Evolutionary conservation across 345 rosid species (phyloP), one percentile per base, ranked within the genome.

Genomic region (Excoecaria cochinchinensis): DNA sequence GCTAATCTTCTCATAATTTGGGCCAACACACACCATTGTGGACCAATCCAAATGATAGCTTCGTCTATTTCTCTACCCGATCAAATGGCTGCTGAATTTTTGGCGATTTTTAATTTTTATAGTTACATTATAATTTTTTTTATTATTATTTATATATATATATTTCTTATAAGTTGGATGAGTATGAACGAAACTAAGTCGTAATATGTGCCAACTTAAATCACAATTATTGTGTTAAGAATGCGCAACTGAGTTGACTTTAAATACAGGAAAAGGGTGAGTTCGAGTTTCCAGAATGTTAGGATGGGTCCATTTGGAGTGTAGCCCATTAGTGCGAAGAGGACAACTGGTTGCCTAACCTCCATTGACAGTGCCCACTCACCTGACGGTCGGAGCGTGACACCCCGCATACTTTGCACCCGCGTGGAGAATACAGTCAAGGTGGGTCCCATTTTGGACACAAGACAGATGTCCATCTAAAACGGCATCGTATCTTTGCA

Each of bases 361-460:
- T 17, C 56, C 68, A 22, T 1, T 59, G 88, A 82, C 71, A 78
- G 24, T 3, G 78, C 74, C 81, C 2, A 51, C 73, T 58, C 64
- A 82, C 81, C 86, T 4, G 69, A 63, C 67, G 24, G 64, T 78
- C 60, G 82, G 82, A 76, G 74, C 78, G 86, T 81, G 68, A 0
- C 0, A 1, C 0, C 74, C 72, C 80, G 77, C 80, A 48, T 74
- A 47, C 4, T 8, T 4, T 16, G 9, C n/a, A 0, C 67, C 48
- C 57, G 69, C 56, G 69, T 57, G 58, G 65, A 38, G 5, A 16
- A 42, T 46, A 8, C 47, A 64, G 25, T 40, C 61, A 3, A 53
- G 16, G 53, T 19, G 60, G 74, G 67, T 15, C 52, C 77, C 44
- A 62, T 55, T 75, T 44, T 6, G 72, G 12, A 56, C 38, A 39